Conservation (phyloP, 2,329 filamentous ascomycete species). For the Knufia petricola region DNA sequence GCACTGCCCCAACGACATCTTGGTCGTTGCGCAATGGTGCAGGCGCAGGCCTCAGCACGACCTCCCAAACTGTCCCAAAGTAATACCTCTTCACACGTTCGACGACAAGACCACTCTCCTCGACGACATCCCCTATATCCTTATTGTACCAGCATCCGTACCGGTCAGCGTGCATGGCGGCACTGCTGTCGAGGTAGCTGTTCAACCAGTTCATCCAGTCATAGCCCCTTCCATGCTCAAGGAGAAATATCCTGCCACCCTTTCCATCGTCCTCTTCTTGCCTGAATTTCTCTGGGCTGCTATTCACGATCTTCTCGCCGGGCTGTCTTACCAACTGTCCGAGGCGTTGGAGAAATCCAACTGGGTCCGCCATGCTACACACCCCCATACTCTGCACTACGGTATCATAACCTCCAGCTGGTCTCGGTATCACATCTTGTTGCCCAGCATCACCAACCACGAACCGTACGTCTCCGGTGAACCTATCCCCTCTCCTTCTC, state of each 20-base stretch:
- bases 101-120: conserved; percentile 38
- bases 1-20: background rate
- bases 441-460: conserved; percentile 19
- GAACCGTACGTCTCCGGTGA: conserved; percentile 18
- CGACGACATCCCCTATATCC: conserved; percentile 41
- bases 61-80: conserved; percentile 41
- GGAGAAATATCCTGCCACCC: conserved; percentile 35
- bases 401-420: conserved; percentile 33
- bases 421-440: conserved; percentile 13
- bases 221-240: conserved; percentile 43
- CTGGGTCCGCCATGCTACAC: conserved; percentile 32
- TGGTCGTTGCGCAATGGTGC: background rate
- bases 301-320: conserved; percentile 13
- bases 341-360: conserved; percentile 17
- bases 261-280: conserved; percentile 12
- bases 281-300: conserved; percentile 18
- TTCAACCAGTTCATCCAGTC: conserved; percentile 33
- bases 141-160: conserved; percentile 46
- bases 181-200: conserved; percentile 37
- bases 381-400: conserved; percentile 43
- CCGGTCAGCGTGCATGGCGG: conserved; percentile 38
- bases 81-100: conserved; percentile 37
- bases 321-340: conserved; percentile 20
- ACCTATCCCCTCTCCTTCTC: conserved; percentile 4
- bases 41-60: conserved; percentile 17